These are phyloP conservation scores for Oryza brachyantha DNA, from an alignment of 176 grass and related monocot species.

Conservation along the genomic window DNA sequence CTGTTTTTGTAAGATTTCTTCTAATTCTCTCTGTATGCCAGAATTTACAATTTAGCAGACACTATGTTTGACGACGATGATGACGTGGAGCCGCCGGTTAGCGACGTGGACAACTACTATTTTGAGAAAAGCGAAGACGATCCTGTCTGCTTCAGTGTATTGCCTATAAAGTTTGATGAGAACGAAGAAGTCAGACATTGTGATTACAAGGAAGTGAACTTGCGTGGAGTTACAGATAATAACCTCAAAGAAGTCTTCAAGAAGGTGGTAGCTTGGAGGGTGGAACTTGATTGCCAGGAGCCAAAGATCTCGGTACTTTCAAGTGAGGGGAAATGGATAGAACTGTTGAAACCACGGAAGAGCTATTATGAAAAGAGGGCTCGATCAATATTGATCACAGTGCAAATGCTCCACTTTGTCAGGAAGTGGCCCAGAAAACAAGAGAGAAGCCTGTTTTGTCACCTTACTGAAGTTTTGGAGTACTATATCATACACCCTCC, in stretches of 20 bases:
- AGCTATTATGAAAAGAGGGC: constrained; percentile 31
- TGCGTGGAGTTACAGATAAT: constrained; percentile 19
- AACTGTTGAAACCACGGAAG: constrained; percentile 47
- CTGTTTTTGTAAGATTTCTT: not conserved
- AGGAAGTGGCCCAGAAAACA: constrained; percentile 35
- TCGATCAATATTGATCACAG: constrained; percentile 54
- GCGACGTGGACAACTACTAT: constrained; percentile 30
- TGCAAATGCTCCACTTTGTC: constrained; percentile 61
- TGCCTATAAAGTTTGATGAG: constrained; percentile 27
- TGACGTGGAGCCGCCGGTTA: not conserved
- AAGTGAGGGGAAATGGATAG: constrained; percentile 56
- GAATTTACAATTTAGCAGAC: not conserved
- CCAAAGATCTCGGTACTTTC: constrained; percentile 46
- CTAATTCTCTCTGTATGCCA: not conserved
- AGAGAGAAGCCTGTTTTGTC: constrained; percentile 26
- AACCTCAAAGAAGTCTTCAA: constrained; percentile 14
- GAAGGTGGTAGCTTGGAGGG: constrained; percentile 48
- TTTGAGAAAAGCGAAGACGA: constrained; percentile 16
- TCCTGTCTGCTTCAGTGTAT: constrained; percentile 45
- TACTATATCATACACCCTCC: constrained; percentile 20
- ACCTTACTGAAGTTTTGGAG: constrained; percentile 48
- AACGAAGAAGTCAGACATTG: not conserved
- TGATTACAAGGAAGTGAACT: constrained; percentile 17
- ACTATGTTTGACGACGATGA: constrained; percentile 33
- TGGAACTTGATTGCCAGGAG: constrained; percentile 31